Evolutionary conservation across 108 stramenopile species (phyloP), one percentile per base, ranked within the genome.

Genomic region (Nannochloropsis oceanica): DNA sequence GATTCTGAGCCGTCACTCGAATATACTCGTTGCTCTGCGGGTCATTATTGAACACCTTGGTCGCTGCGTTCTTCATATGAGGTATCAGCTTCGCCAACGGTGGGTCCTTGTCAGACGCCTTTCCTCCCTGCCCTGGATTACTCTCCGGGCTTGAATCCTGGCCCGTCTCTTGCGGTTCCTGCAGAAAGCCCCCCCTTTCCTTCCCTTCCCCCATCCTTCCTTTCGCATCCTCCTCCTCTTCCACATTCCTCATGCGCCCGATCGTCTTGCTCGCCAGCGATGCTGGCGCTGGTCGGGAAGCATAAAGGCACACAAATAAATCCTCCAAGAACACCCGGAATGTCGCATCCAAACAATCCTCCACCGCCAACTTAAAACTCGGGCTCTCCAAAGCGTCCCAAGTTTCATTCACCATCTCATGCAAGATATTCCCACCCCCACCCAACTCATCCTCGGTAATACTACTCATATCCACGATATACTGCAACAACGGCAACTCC

Each of bases 301-400:
- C 59, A n/a, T 73, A 73, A n/a, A 73, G 59, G 59, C 22, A 73
- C 7, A 7, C 22, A n/a, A 73, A 73, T 7, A 73, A n/a, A n/a
- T 73, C 59, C 59, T 73, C 59, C 59, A 73, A n/a, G n/a, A 73
- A 73, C 18, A 73, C 59, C 22, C 59, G 59, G 10, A 73, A 73
- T 73, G 59, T 73, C 5, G n/a, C 59, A 73, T 73, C 59, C n/a
- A 73, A n/a, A 73, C 59, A 73, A n/a, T 73, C 86, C 86, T 86
- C 73, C 0, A 86, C 73, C 22, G 86, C 86, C 73, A 82, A 26
- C 42, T 73, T 79, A 80, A 86, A 86, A 27, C 82, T 86, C 13
- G 86, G 86, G 44, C 86, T 86, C 43, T 86, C 86, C 26, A 82
- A 82, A 13, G 82, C 82, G 44, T 86, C 86, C 86, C 86, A 86